Base-by-base conservation (phyloP, 2,329 filamentous ascomycete genomes). In the Purpureocillium lavendulum region DNA sequence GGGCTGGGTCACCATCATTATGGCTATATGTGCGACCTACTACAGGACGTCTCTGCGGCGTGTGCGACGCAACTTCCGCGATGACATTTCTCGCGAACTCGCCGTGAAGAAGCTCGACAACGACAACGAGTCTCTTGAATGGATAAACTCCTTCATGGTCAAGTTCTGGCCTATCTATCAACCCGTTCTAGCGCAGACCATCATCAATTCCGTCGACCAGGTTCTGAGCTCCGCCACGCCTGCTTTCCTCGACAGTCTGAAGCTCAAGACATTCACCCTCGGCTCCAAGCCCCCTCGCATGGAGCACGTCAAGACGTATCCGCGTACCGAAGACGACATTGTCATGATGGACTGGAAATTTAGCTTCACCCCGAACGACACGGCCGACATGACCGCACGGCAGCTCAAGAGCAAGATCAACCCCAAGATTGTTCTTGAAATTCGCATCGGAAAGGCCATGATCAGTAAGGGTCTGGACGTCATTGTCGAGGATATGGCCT, bases 281-380 rank as follows among this genome's bases (percentile, higher is more conserved):
- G 92, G 92, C 40, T 89, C 86, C 8, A 98, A 98, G 65, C 90
- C 92, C 21, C 94, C 94, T 6, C 81, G 92, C 24, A 77, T 98
- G 70, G 92, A 98, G 64, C 89, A 97, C 56, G 92, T 98, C 62
- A 97, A 95, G 71, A 95, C 92, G 0, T 96, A 98, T 53, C 90
- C 90, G 42, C 94, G 92, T 62, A 87, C 86, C 1, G 87, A 96
- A 51, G 89, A 96, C 47, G 92, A 98, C 56, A 82, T 89, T 42
- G 87, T 98, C 32, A 77, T 97, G 55, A 98, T 98, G 92, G 92
- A 98, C 60, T 98, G 92, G 92, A 95, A 94, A 56, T 98, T 98
- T 64, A 97, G 90, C 71, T 98, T 98, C 67, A 97, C 87, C 0
- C 92, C 92, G 28, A 97, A 92, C 50, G 94, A 98, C 61, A 85